Evolutionary conservation across 768 basidiomycete species (phyloP), one percentile per base, ranked within the genome.

Genomic region (Lactarius hengduanensis): DNA sequence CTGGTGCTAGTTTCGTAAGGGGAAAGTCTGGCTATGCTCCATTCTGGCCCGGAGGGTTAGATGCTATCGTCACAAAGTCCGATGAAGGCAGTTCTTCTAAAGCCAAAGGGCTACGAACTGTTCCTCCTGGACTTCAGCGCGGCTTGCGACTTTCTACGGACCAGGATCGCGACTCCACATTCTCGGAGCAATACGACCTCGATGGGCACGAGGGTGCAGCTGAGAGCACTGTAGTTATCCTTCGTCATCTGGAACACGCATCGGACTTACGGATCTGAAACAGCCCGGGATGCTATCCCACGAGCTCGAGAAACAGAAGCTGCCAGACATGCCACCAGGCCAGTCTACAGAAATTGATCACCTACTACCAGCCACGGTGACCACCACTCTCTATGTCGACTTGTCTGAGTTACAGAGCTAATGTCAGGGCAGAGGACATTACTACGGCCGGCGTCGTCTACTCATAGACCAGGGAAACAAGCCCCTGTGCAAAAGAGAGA

Each of bases 1-100:
- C 89, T 0, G 82, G 81, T 64, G 82, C 85, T 62, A 88, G 85
- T 63, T 98, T 98, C 76, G 95, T 98, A 22, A 82, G 96, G 64
- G 97, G 97, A 55, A 97, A 96, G 77, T 91, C 94, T 26, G 90
- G 91, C 54, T 86, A 96, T 77, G 86, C 96, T 10, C 97, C 97
- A 1, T 98, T 98, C 77, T 84, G 88, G 78, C 97, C 97, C 7
- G 97, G 97, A 56, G 97, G 97, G 2, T 79, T 98, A 11, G 94
- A 93, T 53, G 88, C 89, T 70, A 79, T 81, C 20, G 69, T 75
- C 41, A 47, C 53, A 68, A 72, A 58, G 13, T 16, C 62, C 4
- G 71, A 72, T 22, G 43, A 70, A 2, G 72, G 83, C 4, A 71
- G 78, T 36, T 78, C 80, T 47, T 65, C 77, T 16, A 74, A 82